Conservation (phyloP, 2,329 filamentous ascomycete genomes). For the Lasiodiplodia sp. region DNA sequence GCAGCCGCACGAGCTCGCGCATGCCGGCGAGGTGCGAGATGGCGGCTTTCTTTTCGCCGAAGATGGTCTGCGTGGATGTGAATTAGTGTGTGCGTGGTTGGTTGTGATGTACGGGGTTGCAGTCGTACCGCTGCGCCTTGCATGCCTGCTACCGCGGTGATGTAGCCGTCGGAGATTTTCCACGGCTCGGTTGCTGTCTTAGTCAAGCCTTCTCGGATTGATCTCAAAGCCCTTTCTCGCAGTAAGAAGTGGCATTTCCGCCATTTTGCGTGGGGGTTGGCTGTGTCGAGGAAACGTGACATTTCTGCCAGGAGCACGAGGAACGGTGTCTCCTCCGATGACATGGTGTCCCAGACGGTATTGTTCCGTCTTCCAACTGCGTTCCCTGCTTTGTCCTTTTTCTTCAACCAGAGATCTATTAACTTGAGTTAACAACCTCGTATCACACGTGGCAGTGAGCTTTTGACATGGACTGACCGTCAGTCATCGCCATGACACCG, state of each 20-base stretch:
- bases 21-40: not conserved
- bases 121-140: not conserved
- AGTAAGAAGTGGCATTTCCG: not conserved
- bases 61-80: not conserved
- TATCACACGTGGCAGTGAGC: too few species aligned
- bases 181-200: not conserved
- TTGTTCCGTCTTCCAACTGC: not conserved
- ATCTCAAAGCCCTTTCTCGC: not conserved
- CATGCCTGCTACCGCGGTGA: not conserved
- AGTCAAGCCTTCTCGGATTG: not conserved
- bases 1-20: not conserved
- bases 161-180: not conserved
- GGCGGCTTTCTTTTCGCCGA: too few species aligned
- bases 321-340: not conserved
- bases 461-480: not conserved
- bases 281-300: not conserved
- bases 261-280: not conserved
- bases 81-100: not conserved
- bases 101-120: not conserved
- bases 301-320: not conserved
- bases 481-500: not conserved
- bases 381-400: not conserved
- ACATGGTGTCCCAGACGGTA: not conserved
- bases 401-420: not conserved
- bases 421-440: not conserved